Base-by-base conservation (phyloP, 228 moss, liverwort and hornwort species). In the Sphagnum fallax region DNA sequence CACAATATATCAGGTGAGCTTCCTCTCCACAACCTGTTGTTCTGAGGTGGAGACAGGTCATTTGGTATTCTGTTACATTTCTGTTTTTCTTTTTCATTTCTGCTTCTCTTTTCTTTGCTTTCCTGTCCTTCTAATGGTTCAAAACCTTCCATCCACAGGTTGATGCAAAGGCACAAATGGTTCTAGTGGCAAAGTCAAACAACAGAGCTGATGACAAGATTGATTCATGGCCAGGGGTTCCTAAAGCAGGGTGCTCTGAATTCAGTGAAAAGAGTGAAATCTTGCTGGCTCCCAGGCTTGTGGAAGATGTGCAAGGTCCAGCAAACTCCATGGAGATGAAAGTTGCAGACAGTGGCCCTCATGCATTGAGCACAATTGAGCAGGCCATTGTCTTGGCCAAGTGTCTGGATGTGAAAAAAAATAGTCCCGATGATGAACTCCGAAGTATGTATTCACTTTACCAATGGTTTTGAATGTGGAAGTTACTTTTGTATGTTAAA, bases 121-220 rank as follows among this genome's bases (percentile, higher is more conserved):
- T 32, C 32, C 2, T 32, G 32, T 32, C 32, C 32, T 32, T 32
- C 32, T 32, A 32, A 32, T 32, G 32, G 32, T 32, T 32, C 32
- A 32, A 32, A 32, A 32, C 32, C 32, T 32, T 32, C 32, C 32
- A 32, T 32, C 32, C 66, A 47, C 91, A 96, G 90, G 77, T 76
- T 62, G 90, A 98, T 73, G 84, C 98, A n/a, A 98, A 90, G 78
- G 98, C 98, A 7, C 98, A 98, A 83, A 89, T 98, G 94, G 89
- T 98, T 62, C 79, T 98, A 73, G 77, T 77, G 57, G 83, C 94
- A 53, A 83, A 74, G 52, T 80, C 90, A 51, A 82, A 84, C 49
- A 52, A 82, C 51, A 58, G 82, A 61, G 81, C 70, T 62, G 81
- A 73, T 67, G 75, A 75, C 16, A 79, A 87, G 51, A 65, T 82